Conservation (phyloP, 192 early-diverging fungal species). For the Chytriomyces hyalinus region DNA sequence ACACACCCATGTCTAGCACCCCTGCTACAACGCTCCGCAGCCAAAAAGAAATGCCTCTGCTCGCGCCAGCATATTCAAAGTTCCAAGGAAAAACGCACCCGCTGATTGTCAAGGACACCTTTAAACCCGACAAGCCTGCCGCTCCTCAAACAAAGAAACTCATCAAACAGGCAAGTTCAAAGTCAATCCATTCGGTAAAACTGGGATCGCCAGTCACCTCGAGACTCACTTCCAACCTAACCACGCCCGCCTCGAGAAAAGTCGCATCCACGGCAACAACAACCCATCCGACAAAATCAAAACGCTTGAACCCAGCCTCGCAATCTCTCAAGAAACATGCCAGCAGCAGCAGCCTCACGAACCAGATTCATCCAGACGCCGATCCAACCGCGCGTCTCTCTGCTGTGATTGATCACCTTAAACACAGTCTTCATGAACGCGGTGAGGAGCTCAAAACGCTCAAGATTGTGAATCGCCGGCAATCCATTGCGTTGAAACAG, state of each 20-base stretch:
- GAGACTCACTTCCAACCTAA: no score
- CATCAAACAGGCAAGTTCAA: neutral
- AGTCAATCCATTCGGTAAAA: neutral
- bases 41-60: neutral
- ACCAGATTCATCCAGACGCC: constrained; percentile 1
- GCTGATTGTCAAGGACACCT: neutral
- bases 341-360: neutral
- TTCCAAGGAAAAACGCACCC: constrained; percentile 28
- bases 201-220: no score
- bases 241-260: no score
- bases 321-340: neutral
- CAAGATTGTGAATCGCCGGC: constrained; percentile 32
- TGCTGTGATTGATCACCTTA: constrained; percentile 15
- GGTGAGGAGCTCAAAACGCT: constrained; percentile 30
- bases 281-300: neutral
- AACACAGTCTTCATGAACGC: constrained; percentile 5
- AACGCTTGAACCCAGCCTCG: neutral
- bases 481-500: constrained; percentile 23
- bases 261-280: neutral
- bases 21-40: no score
- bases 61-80: neutral
- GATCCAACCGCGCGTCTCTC: neutral
- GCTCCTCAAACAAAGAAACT: neutral
- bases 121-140: no score
- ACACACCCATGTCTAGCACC: no score